phyloP scores from a whole-genome alignment of 768 basidiomycete species.

The Trametes sanguinea region DNA sequence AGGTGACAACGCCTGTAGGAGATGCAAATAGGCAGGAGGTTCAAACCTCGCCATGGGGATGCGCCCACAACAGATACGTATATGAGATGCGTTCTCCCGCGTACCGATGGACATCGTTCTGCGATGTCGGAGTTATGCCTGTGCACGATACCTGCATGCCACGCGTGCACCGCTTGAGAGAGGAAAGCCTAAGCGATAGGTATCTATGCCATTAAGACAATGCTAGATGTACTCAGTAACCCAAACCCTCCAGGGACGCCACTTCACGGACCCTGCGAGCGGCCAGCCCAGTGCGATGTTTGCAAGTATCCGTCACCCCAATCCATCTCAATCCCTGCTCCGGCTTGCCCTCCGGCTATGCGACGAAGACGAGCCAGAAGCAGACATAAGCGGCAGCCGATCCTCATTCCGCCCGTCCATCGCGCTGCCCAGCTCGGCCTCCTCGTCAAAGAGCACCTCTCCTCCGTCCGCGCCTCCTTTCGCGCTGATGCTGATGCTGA shows the following conservation, averaged over 20 bases:
- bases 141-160: not conserved
- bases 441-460: slow-evolving; percentile 63
- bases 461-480: slow-evolving; percentile 29
- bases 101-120: not conserved
- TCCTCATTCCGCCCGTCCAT: slow-evolving; percentile 27
- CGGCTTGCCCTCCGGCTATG: slow-evolving; percentile 23
- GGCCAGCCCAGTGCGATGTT: no score
- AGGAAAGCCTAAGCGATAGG: not conserved
- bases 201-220: slow-evolving; percentile 4
- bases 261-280: no score
- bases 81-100: not conserved
- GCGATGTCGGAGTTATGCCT: not conserved
- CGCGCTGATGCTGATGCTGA: slow-evolving; percentile 23
- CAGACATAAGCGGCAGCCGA: slow-evolving; percentile 29
- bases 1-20: not conserved
- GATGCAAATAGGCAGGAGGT: not conserved
- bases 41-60: not conserved
- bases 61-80: not conserved
- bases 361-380: slow-evolving; percentile 11
- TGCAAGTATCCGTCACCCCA: no score
- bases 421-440: slow-evolving; percentile 45
- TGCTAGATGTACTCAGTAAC: not conserved
- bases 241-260: not conserved
- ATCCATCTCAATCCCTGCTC: slow-evolving; percentile 13
- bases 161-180: no score